Evolutionary conservation across 495 filamentous ascomycete genomes (phyloP), one percentile per base, ranked within the genome.

Genomic region (Thozetella sp.): DNA sequence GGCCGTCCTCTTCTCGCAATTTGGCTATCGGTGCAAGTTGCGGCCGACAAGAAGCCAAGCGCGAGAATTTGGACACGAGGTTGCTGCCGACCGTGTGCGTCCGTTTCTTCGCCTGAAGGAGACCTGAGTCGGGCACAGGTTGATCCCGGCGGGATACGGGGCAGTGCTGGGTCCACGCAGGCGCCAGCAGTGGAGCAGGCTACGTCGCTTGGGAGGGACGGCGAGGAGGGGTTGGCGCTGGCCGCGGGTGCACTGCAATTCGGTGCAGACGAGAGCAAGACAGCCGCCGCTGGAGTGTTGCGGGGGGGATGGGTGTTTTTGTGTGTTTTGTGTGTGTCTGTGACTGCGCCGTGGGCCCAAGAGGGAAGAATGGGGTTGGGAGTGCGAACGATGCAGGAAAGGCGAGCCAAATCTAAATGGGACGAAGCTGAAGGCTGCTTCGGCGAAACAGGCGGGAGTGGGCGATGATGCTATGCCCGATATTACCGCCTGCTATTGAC

Each of bases 1-100:
- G 11, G 6, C n/a, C 9, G n/a, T 48, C 43, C 43, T 11, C 9
- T 48, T n/a, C 43, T 48, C 9, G 43, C 43, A 48, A 48, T 48
- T 48, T 4, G 52, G 56, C 59, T 58, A 61, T 46, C 11, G 34
- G 55, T 59, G 67, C 57, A 61, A 43, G 56, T 54, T 58, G 54
- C 55, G 34, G 24, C 3, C 20, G 43, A 17, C 30, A 10, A 48
- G 20, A 10, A n/a, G 20, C 10, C 9, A 9, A n/a, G 20, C 3
- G n/a, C n/a, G n/a, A 10, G 43, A 48, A 20, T 11, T 20, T 4
- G 43, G n/a, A 48, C 43, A 48, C 43, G 43, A 48, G n/a, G n/a
- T n/a, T n/a, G n/a, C n/a, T n/a, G n/a, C n/a, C n/a, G n/a, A 20
- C 6, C 12, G n/a, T 4, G n/a, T 48, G 20, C 20, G n/a, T 48